Base-by-base conservation (phyloP, 495 filamentous ascomycete genomes). In the Penicillium arizonense region DNA sequence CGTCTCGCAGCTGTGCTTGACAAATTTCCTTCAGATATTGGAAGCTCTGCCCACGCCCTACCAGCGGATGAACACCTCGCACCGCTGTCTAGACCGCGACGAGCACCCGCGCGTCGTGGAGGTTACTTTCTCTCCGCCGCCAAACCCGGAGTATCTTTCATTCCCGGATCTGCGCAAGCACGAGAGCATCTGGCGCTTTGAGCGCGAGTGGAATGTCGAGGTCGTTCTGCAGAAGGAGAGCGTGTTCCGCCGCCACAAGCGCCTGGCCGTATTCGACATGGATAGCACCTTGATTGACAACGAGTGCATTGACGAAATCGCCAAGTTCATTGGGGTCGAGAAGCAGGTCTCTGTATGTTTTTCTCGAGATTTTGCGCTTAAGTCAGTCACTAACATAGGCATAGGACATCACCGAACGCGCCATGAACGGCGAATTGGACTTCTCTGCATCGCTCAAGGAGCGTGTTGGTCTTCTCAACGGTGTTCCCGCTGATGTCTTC, bases 371-470 rank as follows among this genome's bases (percentile, higher is more conserved):
- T 50, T 13, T 13, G 6, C 2, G 14, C 13, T 18, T 18, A 21
- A 23, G 6, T 4, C 18, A 42, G 26, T 10, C 8, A 35, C 48
- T 50, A 43, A 50, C 30, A 23, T 26, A 5, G 6, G 16, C 21
- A 10, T 32, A 77, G 73, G 84, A 84, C 54, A 96, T 98, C 65
- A 98, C 94, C 4, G 85, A 84, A 41, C 85, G 90, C 14, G 93
- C 94, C 26, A 98, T 98, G 94, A 85, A 92, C 55, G 94, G 94
- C 40, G 94, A 97, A 66, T 78, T 96, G n/a, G 93, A 97, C 65
- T 98, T 98, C 58, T 83, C 90, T 23, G 77, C 82, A 10, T 89
- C 86, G 1, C 82, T 98, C 57, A 82, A 82, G 36, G 87, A 87
- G 64, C 83, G 94, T 9, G 89, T 92, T 21, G 77, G 77, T 39